Conservation (phyloP, 2,329 filamentous ascomycete genomes). For the Clarireedia monteithiana region DNA sequence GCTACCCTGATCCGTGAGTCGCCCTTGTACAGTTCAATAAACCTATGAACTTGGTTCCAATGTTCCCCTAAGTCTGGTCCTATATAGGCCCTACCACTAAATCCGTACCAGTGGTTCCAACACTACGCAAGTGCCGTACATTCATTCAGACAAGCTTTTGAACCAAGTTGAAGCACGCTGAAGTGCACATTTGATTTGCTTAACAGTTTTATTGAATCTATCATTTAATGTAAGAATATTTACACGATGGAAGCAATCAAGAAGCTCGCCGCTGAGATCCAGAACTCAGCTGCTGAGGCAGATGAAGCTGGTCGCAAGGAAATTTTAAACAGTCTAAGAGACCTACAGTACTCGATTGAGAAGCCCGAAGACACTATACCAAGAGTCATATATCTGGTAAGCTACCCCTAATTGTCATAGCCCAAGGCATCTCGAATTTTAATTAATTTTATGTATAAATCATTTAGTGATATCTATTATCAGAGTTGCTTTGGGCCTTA, state of each 20-base stretch:
- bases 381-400: not conserved
- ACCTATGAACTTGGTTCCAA: too few relatives aligned
- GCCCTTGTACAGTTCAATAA: too few relatives aligned
- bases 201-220: too few relatives aligned
- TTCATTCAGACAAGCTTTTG: too few relatives aligned
- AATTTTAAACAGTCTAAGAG: not conserved
- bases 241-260: not conserved
- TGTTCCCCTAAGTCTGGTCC: too few relatives aligned
- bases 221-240: not conserved
- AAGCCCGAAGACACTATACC: conserved; percentile 5
- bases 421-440: not conserved
- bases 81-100: too few relatives aligned
- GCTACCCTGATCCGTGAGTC: too few relatives aligned
- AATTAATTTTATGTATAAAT: not conserved
- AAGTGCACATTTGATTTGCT: too few relatives aligned
- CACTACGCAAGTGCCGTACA: too few relatives aligned
- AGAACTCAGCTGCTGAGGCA: not conserved
- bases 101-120: too few relatives aligned
- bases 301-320: not conserved
- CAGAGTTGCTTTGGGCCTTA: not conserved
- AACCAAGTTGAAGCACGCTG: too few relatives aligned
- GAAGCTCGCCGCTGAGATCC: not conserved
- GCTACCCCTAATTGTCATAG: not conserved
- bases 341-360: conserved; percentile 1
- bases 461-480: not conserved